phyloP scores from a whole-genome alignment of 2,329 filamentous ascomycete genomes.

The Fusarium buharicum region DNA sequence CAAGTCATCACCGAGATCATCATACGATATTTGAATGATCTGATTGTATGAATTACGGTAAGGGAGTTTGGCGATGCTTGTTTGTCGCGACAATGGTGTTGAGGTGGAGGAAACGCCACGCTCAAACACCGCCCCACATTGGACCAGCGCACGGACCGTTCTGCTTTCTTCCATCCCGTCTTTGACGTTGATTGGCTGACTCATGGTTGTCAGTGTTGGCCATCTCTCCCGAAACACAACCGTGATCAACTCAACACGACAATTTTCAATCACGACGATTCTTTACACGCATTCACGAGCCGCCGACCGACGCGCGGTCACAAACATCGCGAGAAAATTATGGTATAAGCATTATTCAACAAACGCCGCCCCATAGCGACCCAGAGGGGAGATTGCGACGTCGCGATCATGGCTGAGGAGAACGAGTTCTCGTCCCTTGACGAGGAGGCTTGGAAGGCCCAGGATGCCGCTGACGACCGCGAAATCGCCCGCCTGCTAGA shows the following conservation, averaged over 20 bases:
- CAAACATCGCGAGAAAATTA: conserved; percentile 32
- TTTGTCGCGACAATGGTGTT: conserved; percentile 9
- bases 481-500: conserved; percentile 59
- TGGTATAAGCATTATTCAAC: conserved; percentile 40
- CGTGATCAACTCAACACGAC: conserved; percentile 41
- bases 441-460: conserved; percentile 53
- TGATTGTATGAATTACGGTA: neutral
- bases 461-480: conserved; percentile 61
- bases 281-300: conserved; percentile 7
- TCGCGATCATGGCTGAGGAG: conserved; percentile 49
- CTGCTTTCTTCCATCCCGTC: conserved; percentile 11
- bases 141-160: conserved; percentile 17
- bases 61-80: neutral
- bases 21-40: too few relatives aligned
- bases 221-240: conserved; percentile 23
- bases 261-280: conserved; percentile 10
- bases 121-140: conserved; percentile 12
- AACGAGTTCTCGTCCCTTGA: conserved; percentile 51
- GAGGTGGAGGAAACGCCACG: conserved; percentile 11
- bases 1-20: too few relatives aligned
- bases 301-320: conserved; percentile 14
- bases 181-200: conserved; percentile 28
- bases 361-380: conserved; percentile 42
- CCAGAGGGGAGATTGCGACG: conserved; percentile 38
- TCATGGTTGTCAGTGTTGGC: conserved; percentile 10